Conservation (phyloP, 2,329 filamentous ascomycete species). For the Furcasterigmium furcatum region DNA sequence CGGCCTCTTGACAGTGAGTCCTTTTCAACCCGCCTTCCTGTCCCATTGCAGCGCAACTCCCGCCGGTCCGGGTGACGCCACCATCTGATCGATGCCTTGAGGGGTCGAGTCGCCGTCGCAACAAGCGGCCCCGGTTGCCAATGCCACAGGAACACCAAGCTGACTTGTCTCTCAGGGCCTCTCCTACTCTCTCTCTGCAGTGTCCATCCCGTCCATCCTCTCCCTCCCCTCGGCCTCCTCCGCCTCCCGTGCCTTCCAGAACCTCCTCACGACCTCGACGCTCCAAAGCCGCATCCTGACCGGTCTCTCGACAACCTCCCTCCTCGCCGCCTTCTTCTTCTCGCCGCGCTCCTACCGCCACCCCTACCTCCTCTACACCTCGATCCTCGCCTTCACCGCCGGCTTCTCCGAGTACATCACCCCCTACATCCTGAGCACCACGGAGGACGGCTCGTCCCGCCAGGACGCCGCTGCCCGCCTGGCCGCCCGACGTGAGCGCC, state of each 20-base stretch:
- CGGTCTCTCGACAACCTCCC: conserved; percentile 64
- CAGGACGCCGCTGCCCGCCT: conserved; percentile 16
- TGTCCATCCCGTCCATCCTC: conserved; percentile 78
- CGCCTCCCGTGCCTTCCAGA: conserved; percentile 68
- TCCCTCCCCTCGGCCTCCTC: conserved; percentile 72
- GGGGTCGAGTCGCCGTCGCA: background rate
- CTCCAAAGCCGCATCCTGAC: conserved; percentile 66
- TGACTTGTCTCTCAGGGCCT: conserved; percentile 60
- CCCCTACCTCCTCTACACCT: conserved; percentile 87
- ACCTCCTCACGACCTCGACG: conserved; percentile 60
- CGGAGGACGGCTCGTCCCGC: conserved; percentile 20
- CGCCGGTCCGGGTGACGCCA: background rate
- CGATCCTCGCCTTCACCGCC: conserved; percentile 63
- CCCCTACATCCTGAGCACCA: conserved; percentile 33
- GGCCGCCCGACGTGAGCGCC: conserved; percentile 20
- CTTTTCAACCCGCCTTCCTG: background rate
- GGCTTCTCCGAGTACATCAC: conserved; percentile 48
- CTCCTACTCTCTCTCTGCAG: conserved; percentile 76
- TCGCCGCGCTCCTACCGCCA: conserved; percentile 75
- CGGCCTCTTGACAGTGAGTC: conserved; percentile 79
- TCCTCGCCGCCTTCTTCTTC: conserved; percentile 74
- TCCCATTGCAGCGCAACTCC: too few species aligned
- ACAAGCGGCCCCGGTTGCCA: background rate
- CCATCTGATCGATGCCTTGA: background rate
- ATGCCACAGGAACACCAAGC: background rate